A percentile compares a stretch with the other conserved stretches of the same genome.
These are phyloP conservation scores for Coemansia pectinata DNA, from an alignment of 192 early-diverging fungal species.

Conservation along the genomic window DNA sequence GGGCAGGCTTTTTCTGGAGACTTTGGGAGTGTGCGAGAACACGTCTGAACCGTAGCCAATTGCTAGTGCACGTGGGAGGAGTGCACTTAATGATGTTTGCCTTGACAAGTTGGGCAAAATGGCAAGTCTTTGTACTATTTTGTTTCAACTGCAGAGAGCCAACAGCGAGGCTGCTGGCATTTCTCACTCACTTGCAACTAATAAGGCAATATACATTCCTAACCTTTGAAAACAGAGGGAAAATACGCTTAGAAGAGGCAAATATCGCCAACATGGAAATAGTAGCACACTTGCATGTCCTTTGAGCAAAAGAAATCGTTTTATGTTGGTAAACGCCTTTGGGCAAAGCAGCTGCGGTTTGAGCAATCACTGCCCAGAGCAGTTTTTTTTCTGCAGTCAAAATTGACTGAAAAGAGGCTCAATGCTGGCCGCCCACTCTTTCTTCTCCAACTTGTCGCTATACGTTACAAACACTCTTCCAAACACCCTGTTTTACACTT, in stretches of 20 bases:
- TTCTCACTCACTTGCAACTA: neutral
- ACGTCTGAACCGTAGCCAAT: no score
- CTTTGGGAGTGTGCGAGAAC: no score
- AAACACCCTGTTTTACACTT: neutral
- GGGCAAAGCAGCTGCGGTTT: neutral
- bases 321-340: neutral
- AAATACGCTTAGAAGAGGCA: no score
- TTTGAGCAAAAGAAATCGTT: neutral
- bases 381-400: neutral
- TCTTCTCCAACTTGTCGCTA: neutral
- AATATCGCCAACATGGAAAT: neutral
- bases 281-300: neutral
- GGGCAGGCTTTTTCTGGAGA: no score
- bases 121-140: no score
- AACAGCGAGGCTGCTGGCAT: neutral
- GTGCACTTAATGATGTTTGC: no score
- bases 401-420: neutral
- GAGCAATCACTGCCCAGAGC: neutral
- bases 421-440: neutral
- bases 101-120: no score
- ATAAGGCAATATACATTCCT: neutral
- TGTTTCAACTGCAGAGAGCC: no score
- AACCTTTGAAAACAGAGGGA: no score
- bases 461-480: neutral
- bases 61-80: no score